Evolutionary conservation across 768 basidiomycete species (phyloP).

Genomic region (Rhodotorula paludigena): DNA sequence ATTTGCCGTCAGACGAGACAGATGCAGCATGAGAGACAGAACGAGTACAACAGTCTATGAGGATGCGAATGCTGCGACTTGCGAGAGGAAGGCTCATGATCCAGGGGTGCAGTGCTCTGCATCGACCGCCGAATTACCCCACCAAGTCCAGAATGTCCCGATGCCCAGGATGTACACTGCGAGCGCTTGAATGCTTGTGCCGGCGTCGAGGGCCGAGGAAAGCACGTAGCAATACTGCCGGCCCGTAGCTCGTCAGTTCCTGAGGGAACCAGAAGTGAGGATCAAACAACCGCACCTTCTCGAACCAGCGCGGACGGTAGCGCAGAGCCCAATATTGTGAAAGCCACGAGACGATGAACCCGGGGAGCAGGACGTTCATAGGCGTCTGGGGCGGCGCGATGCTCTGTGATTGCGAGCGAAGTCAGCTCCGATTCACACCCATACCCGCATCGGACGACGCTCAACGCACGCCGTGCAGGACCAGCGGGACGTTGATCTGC

Average conservation of each 20-base stretch:
- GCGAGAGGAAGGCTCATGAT: neutral
- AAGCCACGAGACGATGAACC: constrained; percentile 38
- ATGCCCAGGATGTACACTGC: constrained; percentile 32
- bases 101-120: constrained; percentile 34
- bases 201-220: constrained; percentile 41
- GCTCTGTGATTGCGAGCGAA: neutral
- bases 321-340: constrained; percentile 39
- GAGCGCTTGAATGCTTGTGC: constrained; percentile 41
- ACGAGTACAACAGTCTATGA: too few species aligned
- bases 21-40: too few species aligned
- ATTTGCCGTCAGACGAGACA: too few species aligned
- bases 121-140: constrained; percentile 33
- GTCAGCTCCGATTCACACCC: too few species aligned
- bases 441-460: neutral
- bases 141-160: constrained; percentile 20
- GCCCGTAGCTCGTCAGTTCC: too few species aligned
- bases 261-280: constrained; percentile 21
- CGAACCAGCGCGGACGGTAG: constrained; percentile 39
- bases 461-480: constrained; percentile 38
- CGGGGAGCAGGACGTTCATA: constrained; percentile 41
- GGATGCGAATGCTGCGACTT: too few species aligned
- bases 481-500: constrained; percentile 38
- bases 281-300: constrained; percentile 20
- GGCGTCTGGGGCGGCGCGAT: constrained; percentile 42
- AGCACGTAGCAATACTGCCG: constrained; percentile 36